Evolutionary conservation across 768 basidiomycete genomes (phyloP), one percentile per base, ranked within the genome.

Genomic region (Pseudohyphozyma bogoriensis): DNA sequence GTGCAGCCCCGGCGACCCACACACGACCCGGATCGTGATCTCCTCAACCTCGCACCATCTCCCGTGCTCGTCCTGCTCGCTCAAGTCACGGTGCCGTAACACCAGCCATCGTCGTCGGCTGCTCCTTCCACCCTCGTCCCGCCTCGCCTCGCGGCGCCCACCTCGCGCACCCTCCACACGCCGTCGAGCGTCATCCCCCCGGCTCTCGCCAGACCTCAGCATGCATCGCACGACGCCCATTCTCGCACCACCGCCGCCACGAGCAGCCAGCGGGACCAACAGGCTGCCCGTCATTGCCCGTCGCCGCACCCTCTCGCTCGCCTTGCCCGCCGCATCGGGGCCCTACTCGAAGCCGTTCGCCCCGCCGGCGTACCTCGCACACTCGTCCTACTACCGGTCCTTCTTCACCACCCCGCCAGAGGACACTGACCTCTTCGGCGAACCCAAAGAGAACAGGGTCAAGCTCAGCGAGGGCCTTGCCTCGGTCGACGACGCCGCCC

Each of bases 321-420:
- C 44, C n/a, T 4, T 7, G 20, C 1, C 31, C 42, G 2, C n/a
- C 13, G 28, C 26, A 28, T 29, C n/a, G n/a, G 13, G 18, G 28
- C 11, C 50, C 9, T 60, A 39, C 42, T 31, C 37, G 29, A 61
- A 28, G 9, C 51, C 60, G 8, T 69, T 69, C 59, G 50, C 61
- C n/a, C 31, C 59, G n/a, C 68, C 68, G 0, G 3, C 24, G n/a
- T 69, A 69, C 54, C 59, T 69, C 8, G 33, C 42, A 0, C 68
- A 69, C 31, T 63, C 66, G 6, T 22, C 51, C 39, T 65, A 40
- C 59, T 16, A 8, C 15, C 22, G 45, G 8, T 45, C 33, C 5
- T 65, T 69, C 64, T 42, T 44, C 33, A 68, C 68, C 1, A 56
- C 55, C 4, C 59, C 60, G 1, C n/a, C 16, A 20, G 46, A 35